phyloP scores from a whole-genome alignment of 2,329 filamentous ascomycete genomes.

The Beauveria caledonica region DNA sequence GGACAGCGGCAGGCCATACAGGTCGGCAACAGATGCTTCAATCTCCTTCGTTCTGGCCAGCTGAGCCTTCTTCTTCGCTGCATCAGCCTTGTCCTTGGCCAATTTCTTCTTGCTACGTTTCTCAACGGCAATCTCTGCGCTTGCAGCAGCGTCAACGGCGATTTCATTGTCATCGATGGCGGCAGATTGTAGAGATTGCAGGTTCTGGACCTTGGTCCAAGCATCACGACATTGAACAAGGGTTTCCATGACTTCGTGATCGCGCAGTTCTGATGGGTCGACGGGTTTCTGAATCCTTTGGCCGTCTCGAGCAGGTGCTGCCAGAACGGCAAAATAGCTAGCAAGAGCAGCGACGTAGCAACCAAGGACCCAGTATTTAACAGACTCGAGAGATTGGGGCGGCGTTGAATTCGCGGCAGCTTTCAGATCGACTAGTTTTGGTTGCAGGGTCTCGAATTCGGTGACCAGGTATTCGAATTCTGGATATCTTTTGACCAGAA shows the following conservation, averaged over 20 bases:
- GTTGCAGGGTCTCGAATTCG: conserved; percentile 69
- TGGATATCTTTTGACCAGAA: conserved; percentile 76
- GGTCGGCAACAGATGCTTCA: conserved; percentile 61
- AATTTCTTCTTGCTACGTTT: conserved; percentile 24
- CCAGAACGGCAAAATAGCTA: conserved; percentile 93
- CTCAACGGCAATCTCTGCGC: conserved; percentile 6
- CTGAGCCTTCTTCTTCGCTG: conserved; percentile 33
- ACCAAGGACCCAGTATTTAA: conserved; percentile 73
- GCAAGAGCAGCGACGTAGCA: conserved; percentile 81
- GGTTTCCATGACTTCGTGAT: conserved; percentile 85
- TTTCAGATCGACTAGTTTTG: conserved; percentile 51
- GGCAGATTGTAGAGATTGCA: conserved; percentile 42
- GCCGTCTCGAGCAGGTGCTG: conserved; percentile 61
- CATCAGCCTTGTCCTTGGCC: conserved; percentile 28
- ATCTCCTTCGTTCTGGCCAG: conserved; percentile 50
- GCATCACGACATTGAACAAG: conserved; percentile 70
- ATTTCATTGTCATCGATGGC: conserved; percentile 30
- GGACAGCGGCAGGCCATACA: conserved; percentile 53
- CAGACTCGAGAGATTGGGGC: conserved; percentile 47
- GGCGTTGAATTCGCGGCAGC: conserved; percentile 46
- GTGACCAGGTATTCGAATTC: conserved; percentile 82
- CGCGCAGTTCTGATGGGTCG: conserved; percentile 69
- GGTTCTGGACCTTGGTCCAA: conserved; percentile 66
- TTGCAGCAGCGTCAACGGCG: conserved; percentile 16
- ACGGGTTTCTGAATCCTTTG: conserved; percentile 49